Evolutionary conservation across 2,329 filamentous ascomycete species (phyloP), one percentile per base, ranked within the genome.

Genomic region (Colletotrichum gloeosporioides): DNA sequence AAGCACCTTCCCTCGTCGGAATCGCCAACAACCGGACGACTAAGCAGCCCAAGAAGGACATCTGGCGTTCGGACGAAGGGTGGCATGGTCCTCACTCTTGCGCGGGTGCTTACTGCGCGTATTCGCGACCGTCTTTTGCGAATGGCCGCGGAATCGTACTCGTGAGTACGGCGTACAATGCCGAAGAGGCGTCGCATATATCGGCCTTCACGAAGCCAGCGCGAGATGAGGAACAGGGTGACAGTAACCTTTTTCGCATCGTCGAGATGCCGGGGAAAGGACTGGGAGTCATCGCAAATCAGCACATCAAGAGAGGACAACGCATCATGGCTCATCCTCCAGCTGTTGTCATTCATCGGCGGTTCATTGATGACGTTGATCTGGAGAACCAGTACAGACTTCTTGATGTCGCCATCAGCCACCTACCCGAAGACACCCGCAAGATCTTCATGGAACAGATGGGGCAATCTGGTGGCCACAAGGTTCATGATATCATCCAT

Each of bases 121-220:
- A 83, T 76, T 79, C 83, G 16, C 82, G 83, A 64, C 71, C 79
- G 3, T 77, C 75, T 4, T 87, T 87, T 64, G 85, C 84, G 25
- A 75, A 80, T 16, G 82, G 82, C 16, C 80, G 85, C 8, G 86
- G 86, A 49, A 83, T 87, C 71, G 83, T 84, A 4, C 76, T 88
- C 34, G 59, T 88, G 13, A 87, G 84, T 59, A 83, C 82, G 2
- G 76, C 82, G 0, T 76, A 78, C 29, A 75, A 64, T 25, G 62
- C 73, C 64, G 72, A 77, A 8, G 69, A 76, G 57, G 65, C 76
- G 2, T 76, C 73, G n/a, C 73, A 39, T 25, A 53, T 76, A 7
- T 25, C 63, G 5, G 73, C 73, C 3, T 73, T 76, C 8, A 55
- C 64, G 9, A 64, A 55, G 5, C 29, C 39, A 36, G 36, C 64